A percentile compares a stretch with the other conserved stretches of the same genome.
Evolutionary conservation across 495 filamentous ascomycete genomes (phyloP).

Genomic region (Lichenothelia convexa): DNA sequence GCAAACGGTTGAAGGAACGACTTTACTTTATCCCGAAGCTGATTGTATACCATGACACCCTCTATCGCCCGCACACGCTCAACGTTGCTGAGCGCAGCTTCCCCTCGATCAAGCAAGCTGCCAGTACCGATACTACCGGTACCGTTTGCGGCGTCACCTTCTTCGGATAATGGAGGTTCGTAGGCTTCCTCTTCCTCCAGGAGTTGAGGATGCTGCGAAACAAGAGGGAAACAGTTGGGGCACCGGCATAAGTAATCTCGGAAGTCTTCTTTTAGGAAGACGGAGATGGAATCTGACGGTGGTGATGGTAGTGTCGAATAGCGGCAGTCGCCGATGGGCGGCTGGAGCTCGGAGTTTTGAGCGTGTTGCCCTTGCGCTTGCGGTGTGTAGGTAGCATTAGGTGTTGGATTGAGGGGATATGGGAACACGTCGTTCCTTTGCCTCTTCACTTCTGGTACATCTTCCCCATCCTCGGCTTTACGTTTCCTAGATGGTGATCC

Average conservation of each 20-base stretch:
- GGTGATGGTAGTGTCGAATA: slow-evolving; percentile 27
- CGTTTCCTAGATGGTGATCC: slow-evolving; percentile 42
- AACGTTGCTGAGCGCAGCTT: slow-evolving; percentile 72
- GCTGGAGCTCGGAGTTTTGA: slow-evolving; percentile 1
- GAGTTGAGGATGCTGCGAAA: slow-evolving; percentile 52
- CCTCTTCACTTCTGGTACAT: slow-evolving; percentile 10
- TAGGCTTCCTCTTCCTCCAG: slow-evolving; percentile 88
- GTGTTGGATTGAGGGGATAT: no score
- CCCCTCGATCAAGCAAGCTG: slow-evolving; percentile 72
- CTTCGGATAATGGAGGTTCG: slow-evolving; percentile 64
- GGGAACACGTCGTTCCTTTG: slow-evolving; percentile 1
- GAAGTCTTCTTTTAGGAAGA: slow-evolving; percentile 65
- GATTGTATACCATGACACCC: slow-evolving; percentile 93
- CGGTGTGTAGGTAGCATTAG: background rate
- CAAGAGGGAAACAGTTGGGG: slow-evolving; percentile 52
- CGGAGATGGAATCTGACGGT: slow-evolving; percentile 42
- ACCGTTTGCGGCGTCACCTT: slow-evolving; percentile 24
- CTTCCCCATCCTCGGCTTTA: slow-evolving; percentile 44
- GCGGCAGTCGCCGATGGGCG: slow-evolving; percentile 10
- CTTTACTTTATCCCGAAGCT: slow-evolving; percentile 85
- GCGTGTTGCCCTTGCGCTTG: slow-evolving; percentile 16
- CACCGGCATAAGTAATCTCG: slow-evolving; percentile 65
- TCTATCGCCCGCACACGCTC: slow-evolving; percentile 88
- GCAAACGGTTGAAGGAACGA: slow-evolving; percentile 84
- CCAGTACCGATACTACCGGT: slow-evolving; percentile 41